Conservation (phyloP, 1,139 yeast species). For the Candida neerlandica region DNA sequence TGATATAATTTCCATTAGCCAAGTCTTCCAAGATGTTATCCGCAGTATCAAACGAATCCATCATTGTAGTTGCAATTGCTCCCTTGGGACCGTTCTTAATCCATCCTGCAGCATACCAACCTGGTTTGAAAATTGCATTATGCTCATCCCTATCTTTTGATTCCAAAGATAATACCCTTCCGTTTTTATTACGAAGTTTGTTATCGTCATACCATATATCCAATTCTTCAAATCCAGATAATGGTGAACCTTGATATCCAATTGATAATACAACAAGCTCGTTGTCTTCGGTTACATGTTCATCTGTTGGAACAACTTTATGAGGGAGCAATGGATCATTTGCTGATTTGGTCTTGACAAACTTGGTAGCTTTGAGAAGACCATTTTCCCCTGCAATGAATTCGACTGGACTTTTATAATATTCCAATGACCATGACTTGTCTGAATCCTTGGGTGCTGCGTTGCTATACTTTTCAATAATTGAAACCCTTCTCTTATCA, state of each 20-base stretch:
- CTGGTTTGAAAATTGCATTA: slow-evolving; percentile 34
- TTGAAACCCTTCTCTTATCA: slow-evolving; percentile 66
- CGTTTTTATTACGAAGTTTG: slow-evolving; percentile 59
- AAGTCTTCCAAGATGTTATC: slow-evolving; percentile 63
- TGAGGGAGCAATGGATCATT: slow-evolving; percentile 36
- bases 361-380: slow-evolving; percentile 50
- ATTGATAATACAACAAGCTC: slow-evolving; percentile 82
- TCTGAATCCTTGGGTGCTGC: slow-evolving; percentile 20
- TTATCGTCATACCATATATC: slow-evolving; percentile 65
- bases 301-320: slow-evolving; percentile 46
- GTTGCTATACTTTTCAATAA: slow-evolving; percentile 57
- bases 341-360: slow-evolving; percentile 48
- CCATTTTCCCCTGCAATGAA: slow-evolving; percentile 40
- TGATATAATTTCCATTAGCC: slow-evolving; percentile 33
- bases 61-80: slow-evolving; percentile 89
- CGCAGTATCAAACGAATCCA: slow-evolving; percentile 79
- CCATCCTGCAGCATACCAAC: slow-evolving; percentile 91
- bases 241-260: slow-evolving; percentile 76
- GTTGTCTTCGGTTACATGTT: slow-evolving; percentile 40
- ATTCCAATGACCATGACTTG: slow-evolving; percentile 66
- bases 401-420: slow-evolving; percentile 65
- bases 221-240: slow-evolving; percentile 56
- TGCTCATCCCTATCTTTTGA: slow-evolving; percentile 25
- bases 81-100: slow-evolving; percentile 87
- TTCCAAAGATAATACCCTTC: slow-evolving; percentile 50